phyloP scores from a whole-genome alignment of 108 stramenopile species.

The Nitzschia sp. region DNA sequence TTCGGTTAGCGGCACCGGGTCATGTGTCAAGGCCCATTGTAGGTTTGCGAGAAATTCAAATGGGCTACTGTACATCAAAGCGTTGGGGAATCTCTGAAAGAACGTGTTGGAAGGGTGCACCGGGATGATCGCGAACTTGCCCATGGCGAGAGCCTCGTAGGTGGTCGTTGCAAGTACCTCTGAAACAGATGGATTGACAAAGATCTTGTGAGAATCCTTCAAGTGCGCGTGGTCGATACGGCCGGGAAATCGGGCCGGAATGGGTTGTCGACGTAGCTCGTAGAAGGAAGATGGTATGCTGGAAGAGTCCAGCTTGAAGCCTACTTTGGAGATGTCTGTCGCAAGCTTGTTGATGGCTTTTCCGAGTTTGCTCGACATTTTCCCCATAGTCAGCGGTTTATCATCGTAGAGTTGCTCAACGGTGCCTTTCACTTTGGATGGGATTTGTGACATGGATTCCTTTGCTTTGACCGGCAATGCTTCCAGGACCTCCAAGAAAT shows the following conservation, averaged over 20 bases:
- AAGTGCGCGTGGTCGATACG: slow-evolving; percentile 75
- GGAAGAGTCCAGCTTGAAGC: slow-evolving; percentile 11
- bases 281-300: slow-evolving; percentile 55
- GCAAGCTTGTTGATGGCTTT: slow-evolving; percentile 16
- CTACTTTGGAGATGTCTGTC: slow-evolving; percentile 9
- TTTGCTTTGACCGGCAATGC: slow-evolving; percentile 11
- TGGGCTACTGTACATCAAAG: slow-evolving; percentile 70
- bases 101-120: slow-evolving; percentile 75
- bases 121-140: slow-evolving; percentile 81
- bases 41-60: slow-evolving; percentile 78
- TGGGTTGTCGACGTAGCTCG: slow-evolving; percentile 61
- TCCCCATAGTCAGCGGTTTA: neutral
- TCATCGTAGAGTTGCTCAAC: slow-evolving; percentile 6
- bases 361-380: slow-evolving; percentile 7
- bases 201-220: slow-evolving; percentile 55
- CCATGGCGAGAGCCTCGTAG: slow-evolving; percentile 78
- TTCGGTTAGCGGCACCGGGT: slow-evolving; percentile 69
- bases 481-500: slow-evolving; percentile 20
- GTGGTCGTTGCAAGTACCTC: slow-evolving; percentile 89
- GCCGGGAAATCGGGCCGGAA: slow-evolving; percentile 75
- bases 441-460: slow-evolving; percentile 8
- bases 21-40: slow-evolving; percentile 78
- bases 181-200: slow-evolving; percentile 83
- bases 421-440: slow-evolving; percentile 5
- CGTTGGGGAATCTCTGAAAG: slow-evolving; percentile 78